These are phyloP conservation scores for Geosmithia putterillii DNA, from an alignment of 2,329 filamentous ascomycete genomes.

Conservation along the genomic window DNA sequence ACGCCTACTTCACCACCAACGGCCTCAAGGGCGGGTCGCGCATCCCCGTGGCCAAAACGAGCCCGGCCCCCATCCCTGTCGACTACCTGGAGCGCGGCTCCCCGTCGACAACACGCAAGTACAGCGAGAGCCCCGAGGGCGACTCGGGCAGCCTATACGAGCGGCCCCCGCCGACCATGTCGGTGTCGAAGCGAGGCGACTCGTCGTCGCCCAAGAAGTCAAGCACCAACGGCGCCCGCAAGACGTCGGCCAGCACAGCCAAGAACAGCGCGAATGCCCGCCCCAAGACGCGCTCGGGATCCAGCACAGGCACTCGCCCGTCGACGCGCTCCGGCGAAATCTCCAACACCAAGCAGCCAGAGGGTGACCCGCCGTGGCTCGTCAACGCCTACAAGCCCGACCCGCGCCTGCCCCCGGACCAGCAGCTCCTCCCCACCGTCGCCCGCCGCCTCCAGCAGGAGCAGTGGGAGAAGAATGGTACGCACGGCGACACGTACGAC, in stretches of 20 bases:
- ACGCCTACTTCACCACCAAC: slow-evolving; percentile 37
- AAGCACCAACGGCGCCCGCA: slow-evolving; percentile 27
- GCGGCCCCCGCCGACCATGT: slow-evolving; percentile 5
- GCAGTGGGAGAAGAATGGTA: slow-evolving; percentile 87
- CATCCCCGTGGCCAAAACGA: slow-evolving; percentile 76
- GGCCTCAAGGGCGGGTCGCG: slow-evolving; percentile 56
- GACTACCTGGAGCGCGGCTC: slow-evolving; percentile 65
- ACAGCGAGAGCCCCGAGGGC: slow-evolving; percentile 42
- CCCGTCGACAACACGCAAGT: slow-evolving; percentile 48
- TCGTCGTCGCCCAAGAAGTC: slow-evolving; percentile 43
- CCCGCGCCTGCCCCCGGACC: slow-evolving; percentile 82
- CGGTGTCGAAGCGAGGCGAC: slow-evolving; percentile 23
- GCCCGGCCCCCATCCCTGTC: slow-evolving; percentile 61
- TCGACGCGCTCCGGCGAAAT: slow-evolving; percentile 49
- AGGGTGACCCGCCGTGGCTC: slow-evolving; percentile 94
- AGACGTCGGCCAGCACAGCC: slow-evolving; percentile 28
- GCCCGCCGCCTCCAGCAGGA: slow-evolving; percentile 86
- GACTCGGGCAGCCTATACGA: slow-evolving; percentile 35
- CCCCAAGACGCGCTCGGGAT: slow-evolving; percentile 50
- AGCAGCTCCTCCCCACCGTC: slow-evolving; percentile 90
- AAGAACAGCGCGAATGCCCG: slow-evolving; percentile 32
- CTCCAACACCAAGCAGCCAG: slow-evolving; percentile 52
- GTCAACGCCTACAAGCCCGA: slow-evolving; percentile 92
- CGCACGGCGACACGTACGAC: slow-evolving; percentile 75
- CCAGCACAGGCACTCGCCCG: slow-evolving; percentile 40